Percentiles rank a stretch among this genome's conserved stretches.
Conservation (phyloP, 2,329 filamentous ascomycete species). For the Annulohypoxylon truncatum region DNA sequence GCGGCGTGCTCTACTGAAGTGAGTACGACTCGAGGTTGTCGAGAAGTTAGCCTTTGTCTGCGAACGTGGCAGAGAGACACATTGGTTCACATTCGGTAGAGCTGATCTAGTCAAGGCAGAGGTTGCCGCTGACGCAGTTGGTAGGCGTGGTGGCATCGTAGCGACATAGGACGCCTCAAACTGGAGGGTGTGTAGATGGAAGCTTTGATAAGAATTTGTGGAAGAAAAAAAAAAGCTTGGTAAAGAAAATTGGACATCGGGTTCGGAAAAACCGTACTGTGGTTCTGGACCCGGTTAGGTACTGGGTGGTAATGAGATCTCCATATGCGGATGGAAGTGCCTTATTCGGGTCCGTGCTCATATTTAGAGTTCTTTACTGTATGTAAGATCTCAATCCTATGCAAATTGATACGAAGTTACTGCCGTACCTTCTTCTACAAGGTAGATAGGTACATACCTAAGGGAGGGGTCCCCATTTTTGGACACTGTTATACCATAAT, state of each 20-base stretch:
- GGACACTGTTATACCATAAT: too few species aligned
- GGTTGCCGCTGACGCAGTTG: slow-evolving; percentile 29
- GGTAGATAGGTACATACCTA: too few species aligned
- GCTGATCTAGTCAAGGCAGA: slow-evolving; percentile 23
- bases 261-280: slow-evolving; percentile 14
- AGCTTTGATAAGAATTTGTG: slow-evolving; percentile 23
- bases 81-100: slow-evolving; percentile 1
- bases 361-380: neutral
- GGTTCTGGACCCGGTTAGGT: neutral
- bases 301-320: neutral
- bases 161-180: slow-evolving; percentile 24
- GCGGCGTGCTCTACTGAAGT: slow-evolving; percentile 42
- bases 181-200: slow-evolving; percentile 27
- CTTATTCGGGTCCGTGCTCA: neutral
- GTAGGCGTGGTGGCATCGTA: slow-evolving; percentile 47
- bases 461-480: too few species aligned
- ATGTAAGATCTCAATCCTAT: neutral
- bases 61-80: slow-evolving; percentile 17
- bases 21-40: slow-evolving; percentile 44
- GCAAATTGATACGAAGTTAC: neutral
- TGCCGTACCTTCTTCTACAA: neutral
- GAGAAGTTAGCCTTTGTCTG: slow-evolving; percentile 45
- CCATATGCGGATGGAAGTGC: neutral
- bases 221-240: slow-evolving; percentile 14
- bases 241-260: slow-evolving; percentile 15